Conservation (phyloP, 192 early-diverging fungal species). For the Geranomyces michiganensis region DNA sequence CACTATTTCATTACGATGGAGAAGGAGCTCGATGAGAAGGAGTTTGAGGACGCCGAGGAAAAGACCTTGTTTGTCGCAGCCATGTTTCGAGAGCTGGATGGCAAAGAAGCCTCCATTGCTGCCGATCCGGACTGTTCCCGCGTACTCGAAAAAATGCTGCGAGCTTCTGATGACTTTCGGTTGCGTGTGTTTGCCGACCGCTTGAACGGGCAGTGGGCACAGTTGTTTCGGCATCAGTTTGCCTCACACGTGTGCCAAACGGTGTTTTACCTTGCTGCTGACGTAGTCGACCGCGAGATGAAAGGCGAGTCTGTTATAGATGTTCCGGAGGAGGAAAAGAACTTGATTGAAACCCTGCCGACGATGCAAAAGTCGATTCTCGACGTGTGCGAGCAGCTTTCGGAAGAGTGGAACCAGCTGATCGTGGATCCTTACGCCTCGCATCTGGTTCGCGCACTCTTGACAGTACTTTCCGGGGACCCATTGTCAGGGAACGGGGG, state of each 20-base stretch:
- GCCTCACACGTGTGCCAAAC: slow-evolving; percentile 89
- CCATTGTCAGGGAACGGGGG: slow-evolving; percentile 51
- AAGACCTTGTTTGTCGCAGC: slow-evolving; percentile 70
- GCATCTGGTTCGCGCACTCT: slow-evolving; percentile 71
- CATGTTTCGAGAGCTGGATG: slow-evolving; percentile 74
- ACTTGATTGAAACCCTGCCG: slow-evolving; percentile 48
- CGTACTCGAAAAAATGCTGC: slow-evolving; percentile 78
- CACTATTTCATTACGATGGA: slow-evolving; percentile 45
- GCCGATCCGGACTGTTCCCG: slow-evolving; percentile 77
- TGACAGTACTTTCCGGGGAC: slow-evolving; percentile 71
- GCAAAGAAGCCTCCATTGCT: slow-evolving; percentile 73
- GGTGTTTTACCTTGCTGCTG: slow-evolving; percentile 69
- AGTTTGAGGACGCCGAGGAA: slow-evolving; percentile 44
- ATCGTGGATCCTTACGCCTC: slow-evolving; percentile 77
- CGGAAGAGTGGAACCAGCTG: slow-evolving; percentile 46
- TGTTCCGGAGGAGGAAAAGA: slow-evolving; percentile 33
- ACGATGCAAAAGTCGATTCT: slow-evolving; percentile 69
- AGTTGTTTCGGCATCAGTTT: slow-evolving; percentile 80
- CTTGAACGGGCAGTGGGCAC: slow-evolving; percentile 49
- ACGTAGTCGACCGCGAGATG: slow-evolving; percentile 76
- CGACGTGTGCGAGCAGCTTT: slow-evolving; percentile 58
- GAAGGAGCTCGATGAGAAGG: slow-evolving; percentile 39
- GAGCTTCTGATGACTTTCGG: slow-evolving; percentile 71
- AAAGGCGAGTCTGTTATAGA: slow-evolving; percentile 31
- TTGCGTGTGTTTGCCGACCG: slow-evolving; percentile 70